These are phyloP conservation scores for Epichloe aotearoae DNA, from an alignment of 2,329 filamentous ascomycete species.

Conservation along the genomic window DNA sequence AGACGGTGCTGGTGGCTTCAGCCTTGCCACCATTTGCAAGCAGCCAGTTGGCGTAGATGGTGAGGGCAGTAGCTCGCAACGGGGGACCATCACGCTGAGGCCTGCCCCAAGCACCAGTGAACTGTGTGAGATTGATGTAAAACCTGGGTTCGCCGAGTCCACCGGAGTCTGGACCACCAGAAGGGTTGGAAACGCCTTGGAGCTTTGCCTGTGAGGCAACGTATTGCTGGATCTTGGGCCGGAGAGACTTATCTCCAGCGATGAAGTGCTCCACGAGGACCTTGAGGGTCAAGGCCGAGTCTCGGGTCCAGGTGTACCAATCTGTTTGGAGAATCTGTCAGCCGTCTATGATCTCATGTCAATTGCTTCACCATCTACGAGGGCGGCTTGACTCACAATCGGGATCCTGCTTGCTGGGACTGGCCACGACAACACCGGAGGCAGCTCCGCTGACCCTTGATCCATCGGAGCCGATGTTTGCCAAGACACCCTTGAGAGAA, in stretches of 20 bases:
- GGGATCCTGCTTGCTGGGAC: slow-evolving; percentile 36
- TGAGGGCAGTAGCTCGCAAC: slow-evolving; percentile 60
- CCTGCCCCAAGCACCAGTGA: slow-evolving; percentile 55
- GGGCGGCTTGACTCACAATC: slow-evolving; percentile 30
- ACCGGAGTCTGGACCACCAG: slow-evolving; percentile 36
- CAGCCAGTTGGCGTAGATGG: slow-evolving; percentile 60
- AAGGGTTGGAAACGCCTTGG: slow-evolving; percentile 54
- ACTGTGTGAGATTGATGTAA: slow-evolving; percentile 47
- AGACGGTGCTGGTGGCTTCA: slow-evolving; percentile 43
- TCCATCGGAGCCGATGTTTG: slow-evolving; percentile 41
- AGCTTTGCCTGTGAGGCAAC: slow-evolving; percentile 51
- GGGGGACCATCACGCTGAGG: slow-evolving; percentile 74
- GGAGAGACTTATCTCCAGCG: slow-evolving; percentile 43
- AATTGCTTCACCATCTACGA: no score
- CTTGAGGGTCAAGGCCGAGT: slow-evolving; percentile 59
- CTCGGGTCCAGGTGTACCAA: slow-evolving; percentile 66
- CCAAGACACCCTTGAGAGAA: slow-evolving; percentile 11
- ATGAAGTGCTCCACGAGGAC: slow-evolving; percentile 50
- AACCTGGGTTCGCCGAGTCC: slow-evolving; percentile 62
- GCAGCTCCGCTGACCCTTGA: slow-evolving; percentile 32
- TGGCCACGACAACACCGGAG: slow-evolving; percentile 40
- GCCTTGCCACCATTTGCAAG: slow-evolving; percentile 50
- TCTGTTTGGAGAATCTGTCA: slow-evolving; percentile 29
- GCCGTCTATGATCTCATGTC: neutral
- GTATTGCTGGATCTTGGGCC: slow-evolving; percentile 50